These are phyloP conservation scores for Lantana camara DNA, from an alignment of 257 asterid genomes.

Conservation along the genomic window DNA sequence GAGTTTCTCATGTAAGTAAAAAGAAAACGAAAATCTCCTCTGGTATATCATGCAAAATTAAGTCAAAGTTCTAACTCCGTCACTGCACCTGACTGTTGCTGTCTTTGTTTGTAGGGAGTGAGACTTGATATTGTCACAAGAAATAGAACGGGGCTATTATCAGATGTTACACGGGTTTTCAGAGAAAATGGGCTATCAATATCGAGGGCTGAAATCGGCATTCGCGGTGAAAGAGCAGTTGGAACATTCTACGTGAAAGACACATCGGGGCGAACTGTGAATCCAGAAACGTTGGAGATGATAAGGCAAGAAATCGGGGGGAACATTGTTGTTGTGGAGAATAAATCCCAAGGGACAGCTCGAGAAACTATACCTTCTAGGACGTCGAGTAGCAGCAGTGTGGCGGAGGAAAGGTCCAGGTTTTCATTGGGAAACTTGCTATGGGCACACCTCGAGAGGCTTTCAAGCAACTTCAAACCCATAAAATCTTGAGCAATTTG, in stretches of 20 bases:
- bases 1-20: slow-evolving; percentile 63
- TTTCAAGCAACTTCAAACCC: slow-evolving; percentile 65
- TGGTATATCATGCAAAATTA: neutral
- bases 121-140: slow-evolving; percentile 57
- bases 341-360: slow-evolving; percentile 27
- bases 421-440: slow-evolving; percentile 65
- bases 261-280: slow-evolving; percentile 57
- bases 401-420: slow-evolving; percentile 38
- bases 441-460: slow-evolving; percentile 76
- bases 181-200: slow-evolving; percentile 86
- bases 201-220: slow-evolving; percentile 65
- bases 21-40: neutral
- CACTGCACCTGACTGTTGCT: neutral
- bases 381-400: slow-evolving; percentile 16
- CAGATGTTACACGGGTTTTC: slow-evolving; percentile 70
- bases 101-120: slow-evolving; percentile 53
- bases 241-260: slow-evolving; percentile 87
- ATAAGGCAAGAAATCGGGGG: slow-evolving; percentile 71
- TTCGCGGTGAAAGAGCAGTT: slow-evolving; percentile 59
- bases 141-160: slow-evolving; percentile 66
- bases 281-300: slow-evolving; percentile 45
- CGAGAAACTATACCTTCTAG: slow-evolving; percentile 29
- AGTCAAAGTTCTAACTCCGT: no score
- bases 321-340: slow-evolving; percentile 31
- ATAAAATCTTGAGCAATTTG: slow-evolving; percentile 43